phyloP scores from a whole-genome alignment of 2,329 filamentous ascomycete species.

The Fusarium nygamai region DNA sequence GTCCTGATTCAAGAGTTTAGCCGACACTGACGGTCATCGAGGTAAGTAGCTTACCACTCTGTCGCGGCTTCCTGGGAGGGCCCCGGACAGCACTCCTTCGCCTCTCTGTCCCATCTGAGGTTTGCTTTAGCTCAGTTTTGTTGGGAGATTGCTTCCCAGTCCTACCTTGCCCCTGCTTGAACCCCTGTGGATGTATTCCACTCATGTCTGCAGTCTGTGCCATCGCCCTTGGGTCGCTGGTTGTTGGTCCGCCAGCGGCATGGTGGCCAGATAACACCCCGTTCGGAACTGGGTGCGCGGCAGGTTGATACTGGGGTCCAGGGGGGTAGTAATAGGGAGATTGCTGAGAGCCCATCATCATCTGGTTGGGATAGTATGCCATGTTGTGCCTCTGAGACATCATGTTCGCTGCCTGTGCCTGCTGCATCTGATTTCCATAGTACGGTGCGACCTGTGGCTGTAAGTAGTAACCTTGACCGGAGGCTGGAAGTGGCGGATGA shows the following conservation, averaged over 20 bases:
- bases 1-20: constrained; percentile 59
- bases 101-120: constrained; percentile 33
- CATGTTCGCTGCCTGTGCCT: constrained; percentile 49
- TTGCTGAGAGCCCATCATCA: constrained; percentile 55
- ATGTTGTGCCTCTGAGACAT: constrained; percentile 52
- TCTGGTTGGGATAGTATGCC: constrained; percentile 56
- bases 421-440: constrained; percentile 54
- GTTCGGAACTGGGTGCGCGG: constrained; percentile 44
- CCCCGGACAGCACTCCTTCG: constrained; percentile 46
- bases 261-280: constrained; percentile 52
- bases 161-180: constrained; percentile 41
- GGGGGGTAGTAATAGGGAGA: constrained; percentile 58
- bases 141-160: constrained; percentile 15
- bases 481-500: constrained; percentile 51
- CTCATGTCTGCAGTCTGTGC: constrained; percentile 23
- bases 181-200: constrained; percentile 6
- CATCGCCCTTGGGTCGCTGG: constrained; percentile 41
- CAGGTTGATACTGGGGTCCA: constrained; percentile 51
- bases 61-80: constrained; percentile 57
- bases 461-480: constrained; percentile 59
- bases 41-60: constrained; percentile 63
- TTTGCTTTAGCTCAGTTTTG: constrained; percentile 29
- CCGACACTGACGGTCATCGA: constrained; percentile 8
- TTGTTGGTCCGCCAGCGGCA: constrained; percentile 36
- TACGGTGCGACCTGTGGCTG: constrained; percentile 57